Base-by-base conservation (phyloP, 2,329 filamentous ascomycete species). In the Fusarium oxysporum region DNA sequence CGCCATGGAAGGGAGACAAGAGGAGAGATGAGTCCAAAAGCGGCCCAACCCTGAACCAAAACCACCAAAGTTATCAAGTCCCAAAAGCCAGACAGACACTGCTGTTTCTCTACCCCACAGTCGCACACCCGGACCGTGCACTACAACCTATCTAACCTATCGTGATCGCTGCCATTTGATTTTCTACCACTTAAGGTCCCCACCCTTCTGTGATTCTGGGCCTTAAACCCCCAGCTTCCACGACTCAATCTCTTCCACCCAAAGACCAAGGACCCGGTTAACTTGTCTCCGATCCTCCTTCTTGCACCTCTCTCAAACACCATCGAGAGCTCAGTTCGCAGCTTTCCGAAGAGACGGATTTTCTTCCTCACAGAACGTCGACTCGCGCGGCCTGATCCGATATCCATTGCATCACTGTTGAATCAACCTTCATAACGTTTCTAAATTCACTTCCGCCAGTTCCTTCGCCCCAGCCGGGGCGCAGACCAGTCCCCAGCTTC, bases 161-260 rank as follows among this genome's bases (percentile, higher is more conserved):
- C 73, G 76, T 76, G 65, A 68, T 67, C 63, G 51, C 62, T 71
- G 71, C 69, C 72, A 71, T 55, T 71, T 65, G 66, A 71, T 67
- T 78, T 72, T 64, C 44, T 60, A 44, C 55, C 59, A 53, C 40
- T 53, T 43, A 53, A 68, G 51, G 68, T 73, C 72, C 64, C 74
- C 76, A 77, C 76, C 65, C 70, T 68, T 64, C 60, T 62, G 35
- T 59, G 30, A 58, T 58, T 58, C 41, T 58, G 61, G 59, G 73
- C 68, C 63, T 77, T 75, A 72, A 75, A 76, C 73, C 74, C 72
- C 75, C 75, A 77, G 75, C 67, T 77, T 77, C 75, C 67, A 72
- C 65, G 65, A 65, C 72, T 74, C 64, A 72, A 62, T 68, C 65
- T 73, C 63, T 75, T 65, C 72, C 66, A 63, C 66, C 66, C 74